Conservation (phyloP, 495 filamentous ascomycete species). For the Rhypophila decipiens region DNA sequence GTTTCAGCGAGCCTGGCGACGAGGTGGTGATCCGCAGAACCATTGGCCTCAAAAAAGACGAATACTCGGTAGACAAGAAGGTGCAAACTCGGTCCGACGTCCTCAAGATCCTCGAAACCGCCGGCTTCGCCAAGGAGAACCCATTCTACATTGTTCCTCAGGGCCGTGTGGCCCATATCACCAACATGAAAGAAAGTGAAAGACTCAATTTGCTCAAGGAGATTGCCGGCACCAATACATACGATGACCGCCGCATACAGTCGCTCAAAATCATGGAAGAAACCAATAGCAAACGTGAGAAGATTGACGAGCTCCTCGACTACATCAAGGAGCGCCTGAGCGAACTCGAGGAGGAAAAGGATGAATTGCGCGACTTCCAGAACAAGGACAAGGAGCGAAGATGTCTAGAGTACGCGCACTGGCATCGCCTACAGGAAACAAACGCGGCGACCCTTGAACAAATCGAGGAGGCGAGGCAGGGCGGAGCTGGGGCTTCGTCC, state of each 20-base stretch:
- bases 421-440: conserved; percentile 78
- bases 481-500: conserved; percentile 75
- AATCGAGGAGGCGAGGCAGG: conserved; percentile 74
- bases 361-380: conserved; percentile 86
- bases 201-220: conserved; percentile 88
- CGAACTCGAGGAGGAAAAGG: conserved; percentile 95
- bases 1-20: conserved; percentile 88
- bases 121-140: conserved; percentile 94
- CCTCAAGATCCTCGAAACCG: conserved; percentile 90
- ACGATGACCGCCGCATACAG: conserved; percentile 83
- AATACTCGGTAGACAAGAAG: conserved; percentile 94
- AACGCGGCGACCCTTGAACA: conserved; percentile 70
- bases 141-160: conserved; percentile 99
- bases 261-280: conserved; percentile 96
- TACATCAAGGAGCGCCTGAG: conserved; percentile 84
- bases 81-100: conserved; percentile 93
- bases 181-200: conserved; percentile 96
- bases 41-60: conserved; percentile 96
- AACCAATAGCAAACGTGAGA: conserved; percentile 85
- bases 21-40: conserved; percentile 88
- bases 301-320: conserved; percentile 87
- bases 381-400: conserved; percentile 91
- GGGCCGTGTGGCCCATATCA: conserved; percentile 89
- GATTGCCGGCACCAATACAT: conserved; percentile 93
- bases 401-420: conserved; percentile 91